Conservation (phyloP, 179 eudicot genomes). For the Vitellaria paradoxa region DNA sequence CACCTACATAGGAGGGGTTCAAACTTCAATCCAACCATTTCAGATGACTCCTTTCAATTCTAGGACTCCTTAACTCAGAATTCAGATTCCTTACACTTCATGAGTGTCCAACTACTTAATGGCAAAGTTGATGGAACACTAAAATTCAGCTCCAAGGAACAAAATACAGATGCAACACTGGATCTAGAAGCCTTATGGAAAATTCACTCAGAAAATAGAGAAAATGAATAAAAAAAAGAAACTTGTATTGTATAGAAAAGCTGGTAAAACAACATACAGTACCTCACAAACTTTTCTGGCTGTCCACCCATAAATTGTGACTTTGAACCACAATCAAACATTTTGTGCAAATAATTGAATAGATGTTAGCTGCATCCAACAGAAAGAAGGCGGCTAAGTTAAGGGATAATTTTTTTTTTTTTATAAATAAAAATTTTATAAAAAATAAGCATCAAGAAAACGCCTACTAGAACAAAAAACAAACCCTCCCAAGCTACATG, state of each 20-base stretch:
- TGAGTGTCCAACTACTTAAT: neutral
- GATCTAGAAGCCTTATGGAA: neutral
- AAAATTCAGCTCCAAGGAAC: neutral
- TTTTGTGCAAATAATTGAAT: conserved; percentile 22
- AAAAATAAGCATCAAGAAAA: too few species aligned
- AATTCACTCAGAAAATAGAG: neutral
- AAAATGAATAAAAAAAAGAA: neutral
- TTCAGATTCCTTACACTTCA: neutral
- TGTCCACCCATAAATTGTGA: conserved; percentile 41
- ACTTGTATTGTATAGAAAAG: neutral
- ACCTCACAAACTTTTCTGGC: conserved; percentile 79
- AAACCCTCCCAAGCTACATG: too few species aligned
- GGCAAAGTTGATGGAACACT: neutral
- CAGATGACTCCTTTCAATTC: neutral
- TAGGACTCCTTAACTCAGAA: neutral
- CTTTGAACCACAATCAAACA: conserved; percentile 71
- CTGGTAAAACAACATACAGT: neutral
- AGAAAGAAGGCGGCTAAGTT: neutral
- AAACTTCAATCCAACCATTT: neutral
- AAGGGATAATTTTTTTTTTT: neutral
- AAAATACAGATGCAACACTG: neutral
- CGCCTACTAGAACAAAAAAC: too few species aligned
- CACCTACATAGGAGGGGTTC: neutral
- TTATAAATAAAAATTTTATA: too few species aligned
- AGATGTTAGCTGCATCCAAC: conserved; percentile 18